These are phyloP conservation scores for Coniochaeta prunicola DNA, from an alignment of 2,329 filamentous ascomycete genomes.

Conservation along the genomic window DNA sequence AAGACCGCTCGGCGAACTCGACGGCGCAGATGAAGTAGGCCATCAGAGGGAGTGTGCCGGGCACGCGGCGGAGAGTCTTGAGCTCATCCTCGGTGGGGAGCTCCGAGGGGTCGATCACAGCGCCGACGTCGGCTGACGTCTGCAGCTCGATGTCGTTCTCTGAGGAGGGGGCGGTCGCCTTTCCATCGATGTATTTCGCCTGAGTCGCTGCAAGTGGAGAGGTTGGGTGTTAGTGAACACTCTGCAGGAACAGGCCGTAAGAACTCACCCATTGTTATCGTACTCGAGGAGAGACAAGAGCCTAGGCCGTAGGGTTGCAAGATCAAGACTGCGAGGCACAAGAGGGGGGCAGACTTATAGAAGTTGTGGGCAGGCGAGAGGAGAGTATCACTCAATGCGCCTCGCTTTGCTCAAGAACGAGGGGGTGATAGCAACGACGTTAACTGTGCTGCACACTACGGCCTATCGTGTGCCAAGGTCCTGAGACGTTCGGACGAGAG, in stretches of 20 bases:
- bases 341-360: neutral
- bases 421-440: neutral
- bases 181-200: neutral
- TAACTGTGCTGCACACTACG: neutral
- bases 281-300: neutral
- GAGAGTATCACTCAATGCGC: no score
- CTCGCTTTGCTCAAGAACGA: no score
- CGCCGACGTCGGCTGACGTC: conserved; percentile 3
- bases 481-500: neutral
- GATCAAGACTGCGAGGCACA: neutral
- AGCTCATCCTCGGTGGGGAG: conserved; percentile 45
- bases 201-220: no score
- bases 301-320: neutral
- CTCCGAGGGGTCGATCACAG: conserved; percentile 5
- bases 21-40: conserved; percentile 51
- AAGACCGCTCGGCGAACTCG: conserved; percentile 54
- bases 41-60: conserved; percentile 41
- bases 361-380: neutral
- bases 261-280: neutral
- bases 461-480: neutral
- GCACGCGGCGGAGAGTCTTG: conserved; percentile 41
- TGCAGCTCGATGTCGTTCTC: neutral
- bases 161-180: neutral
- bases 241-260: neutral
- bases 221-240: neutral